phyloP scores from a whole-genome alignment of 2,329 filamentous ascomycete species.

The Epichloe sp. region DNA sequence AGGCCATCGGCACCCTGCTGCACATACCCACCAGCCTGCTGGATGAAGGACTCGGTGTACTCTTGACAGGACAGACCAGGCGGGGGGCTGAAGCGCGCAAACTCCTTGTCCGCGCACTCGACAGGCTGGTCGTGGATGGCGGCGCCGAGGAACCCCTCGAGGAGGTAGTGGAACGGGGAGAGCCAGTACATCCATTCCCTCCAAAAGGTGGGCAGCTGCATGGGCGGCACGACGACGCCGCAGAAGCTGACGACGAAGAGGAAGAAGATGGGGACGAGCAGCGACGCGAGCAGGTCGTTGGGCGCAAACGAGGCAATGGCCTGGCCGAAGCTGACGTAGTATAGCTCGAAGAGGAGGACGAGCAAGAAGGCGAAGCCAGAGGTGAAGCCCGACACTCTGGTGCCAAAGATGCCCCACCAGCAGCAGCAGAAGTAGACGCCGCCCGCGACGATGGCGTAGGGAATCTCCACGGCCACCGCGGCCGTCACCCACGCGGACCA shows the following conservation, averaged over 20 bases:
- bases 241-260: conserved; percentile 59
- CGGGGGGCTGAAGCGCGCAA: conserved; percentile 47
- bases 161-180: conserved; percentile 53
- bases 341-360: conserved; percentile 53
- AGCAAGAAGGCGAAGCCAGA: conserved; percentile 50
- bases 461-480: conserved; percentile 54
- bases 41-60: conserved; percentile 42
- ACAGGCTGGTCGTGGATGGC: conserved; percentile 42
- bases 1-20: conserved; percentile 37
- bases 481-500: conserved; percentile 59
- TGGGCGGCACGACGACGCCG: conserved; percentile 53
- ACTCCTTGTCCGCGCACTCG: conserved; percentile 40
- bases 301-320: conserved; percentile 53
- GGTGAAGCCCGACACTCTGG: conserved; percentile 37
- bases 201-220: conserved; percentile 49
- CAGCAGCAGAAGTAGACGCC: conserved; percentile 38
- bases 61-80: conserved; percentile 44
- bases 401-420: conserved; percentile 40
- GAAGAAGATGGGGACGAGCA: conserved; percentile 57
- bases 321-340: conserved; percentile 52
- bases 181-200: conserved; percentile 51
- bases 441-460: conserved; percentile 53
- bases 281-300: conserved; percentile 52
- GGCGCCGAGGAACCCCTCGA: conserved; percentile 47
- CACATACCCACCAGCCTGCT: conserved; percentile 47